phyloP scores from a whole-genome alignment of 352 stramenopile species.

The Globisporangium nodosum region DNA sequence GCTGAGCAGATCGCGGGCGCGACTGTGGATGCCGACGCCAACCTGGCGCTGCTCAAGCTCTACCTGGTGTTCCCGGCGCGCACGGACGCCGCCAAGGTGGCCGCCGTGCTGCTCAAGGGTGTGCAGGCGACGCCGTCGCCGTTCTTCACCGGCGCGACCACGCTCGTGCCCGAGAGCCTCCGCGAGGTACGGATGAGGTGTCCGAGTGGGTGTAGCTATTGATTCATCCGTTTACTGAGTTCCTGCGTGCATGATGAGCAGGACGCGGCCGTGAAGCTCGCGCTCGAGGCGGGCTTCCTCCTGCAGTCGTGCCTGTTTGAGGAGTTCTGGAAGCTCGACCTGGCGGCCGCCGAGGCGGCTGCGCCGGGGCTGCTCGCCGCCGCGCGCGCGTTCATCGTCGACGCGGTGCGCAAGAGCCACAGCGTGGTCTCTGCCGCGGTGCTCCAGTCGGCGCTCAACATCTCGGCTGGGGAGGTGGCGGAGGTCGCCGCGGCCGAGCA shows the following conservation, averaged over 20 bases:
- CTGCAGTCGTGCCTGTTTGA: conserved; percentile 79
- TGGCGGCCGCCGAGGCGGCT: conserved; percentile 51
- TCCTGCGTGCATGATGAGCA: conserved; percentile 11
- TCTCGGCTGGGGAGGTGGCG: conserved; percentile 61
- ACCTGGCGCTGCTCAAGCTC: conserved; percentile 79
- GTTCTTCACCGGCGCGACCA: conserved; percentile 72
- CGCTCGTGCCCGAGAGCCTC: conserved; percentile 62
- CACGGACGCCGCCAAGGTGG: conserved; percentile 50
- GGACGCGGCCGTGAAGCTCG: conserved; percentile 51
- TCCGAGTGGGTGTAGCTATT: too few species aligned
- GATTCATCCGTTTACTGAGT: background rate
- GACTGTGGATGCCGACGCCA: conserved; percentile 67
- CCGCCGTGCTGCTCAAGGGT: conserved; percentile 67
- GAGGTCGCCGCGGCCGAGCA: conserved; percentile 56
- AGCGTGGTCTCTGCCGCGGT: conserved; percentile 50
- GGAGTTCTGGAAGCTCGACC: conserved; percentile 74
- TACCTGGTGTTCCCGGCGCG: conserved; percentile 69
- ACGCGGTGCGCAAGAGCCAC: conserved; percentile 67
- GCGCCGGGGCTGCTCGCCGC: conserved; percentile 65
- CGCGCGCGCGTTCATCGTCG: conserved; percentile 73
- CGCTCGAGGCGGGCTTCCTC: conserved; percentile 54
- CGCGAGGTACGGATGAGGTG: conserved; percentile 34
- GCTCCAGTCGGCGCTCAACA: conserved; percentile 60
- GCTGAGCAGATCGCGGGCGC: conserved; percentile 61
- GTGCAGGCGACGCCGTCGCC: conserved; percentile 59